Evolutionary conservation across 163 green algal genomes (phyloP), one percentile per base, ranked within the genome.

Genomic region (Scenedesmus sp.): DNA sequence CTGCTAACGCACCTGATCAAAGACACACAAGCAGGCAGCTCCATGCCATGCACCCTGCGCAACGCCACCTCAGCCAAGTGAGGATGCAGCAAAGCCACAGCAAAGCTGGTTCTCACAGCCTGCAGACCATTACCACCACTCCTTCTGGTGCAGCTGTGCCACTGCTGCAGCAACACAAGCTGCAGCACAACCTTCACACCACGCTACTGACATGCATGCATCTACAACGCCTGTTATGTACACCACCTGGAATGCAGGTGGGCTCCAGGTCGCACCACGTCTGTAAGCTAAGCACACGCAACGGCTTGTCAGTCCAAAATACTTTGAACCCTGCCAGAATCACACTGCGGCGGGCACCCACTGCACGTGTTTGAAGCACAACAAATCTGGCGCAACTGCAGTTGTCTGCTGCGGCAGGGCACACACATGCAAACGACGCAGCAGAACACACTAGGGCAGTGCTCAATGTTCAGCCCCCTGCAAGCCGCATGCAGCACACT

Each of bases 201-300:
- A 79, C 20, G 2, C 23, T 3, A 20, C 23, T 23, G 52, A 79
- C 23, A 26, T n/a, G 4, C 2, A 52, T 23, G 23, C 70, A 52
- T 79, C 70, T 79, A 15, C 70, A 79, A 7, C 20, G 52, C 70
- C 70, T 79, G 70, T 79, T 52, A 52, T 52, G 23, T 79, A 79
- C 70, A 79, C 70, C 70, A 79, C 70, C 70, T 79, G 70, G 20
- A 4, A 79, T 79, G 70, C 70, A 79, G 70, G 23, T 79, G 70
- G 70, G 70, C 23, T 4, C 13, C 70, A 79, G 70, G 70, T 79
- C 70, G 52, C 23, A 79, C 23, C 70, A 76, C 70, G 7, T 23
- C 46, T 79, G 23, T 1, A 52, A 52, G 70, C 70, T 52, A 79
- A 79, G 70, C 46, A 79, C 70, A 13, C 46, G 12, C 3, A 13